Percentiles rank a stretch among this genome's conserved stretches.
These are phyloP conservation scores for Alternaria metachromatica DNA, from an alignment of 2,329 filamentous ascomycete species.

Conservation along the genomic window DNA sequence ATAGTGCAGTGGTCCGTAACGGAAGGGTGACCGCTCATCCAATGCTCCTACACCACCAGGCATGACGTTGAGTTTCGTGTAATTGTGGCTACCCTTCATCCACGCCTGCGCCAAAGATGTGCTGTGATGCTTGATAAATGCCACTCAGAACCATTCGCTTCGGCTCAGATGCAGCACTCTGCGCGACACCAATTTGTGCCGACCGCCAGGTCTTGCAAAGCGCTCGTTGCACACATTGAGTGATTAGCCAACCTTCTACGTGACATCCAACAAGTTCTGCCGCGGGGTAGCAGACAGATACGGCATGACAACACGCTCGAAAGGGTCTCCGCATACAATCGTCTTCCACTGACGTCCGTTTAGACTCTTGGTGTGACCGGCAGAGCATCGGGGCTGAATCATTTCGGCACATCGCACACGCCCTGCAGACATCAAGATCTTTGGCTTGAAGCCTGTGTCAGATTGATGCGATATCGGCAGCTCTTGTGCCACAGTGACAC, in stretches of 20 bases:
- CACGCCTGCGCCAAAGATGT: slow-evolving; percentile 1
- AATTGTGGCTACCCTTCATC: slow-evolving; percentile 8
- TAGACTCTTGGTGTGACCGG: slow-evolving; percentile 12
- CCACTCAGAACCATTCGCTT: neutral
- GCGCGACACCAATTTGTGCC: slow-evolving; percentile 13
- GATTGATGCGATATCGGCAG: slow-evolving; percentile 25
- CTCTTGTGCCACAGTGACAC: slow-evolving; percentile 12
- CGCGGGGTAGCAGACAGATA: slow-evolving; percentile 1
- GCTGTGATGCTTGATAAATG: slow-evolving; percentile 3
- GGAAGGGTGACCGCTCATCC: slow-evolving; percentile 8
- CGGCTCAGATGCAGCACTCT: slow-evolving; percentile 1
- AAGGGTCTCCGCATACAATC: neutral
- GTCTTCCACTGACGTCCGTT: slow-evolving; percentile 13
- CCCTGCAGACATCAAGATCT: slow-evolving; percentile 11
- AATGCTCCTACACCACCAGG: slow-evolving; percentile 23
- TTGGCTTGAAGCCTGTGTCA: slow-evolving; percentile 8
- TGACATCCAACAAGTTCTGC: neutral
- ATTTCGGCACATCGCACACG: slow-evolving; percentile 5
- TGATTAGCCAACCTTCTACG: neutral
- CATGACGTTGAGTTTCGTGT: slow-evolving; percentile 10
- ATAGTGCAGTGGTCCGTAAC: slow-evolving; percentile 12
- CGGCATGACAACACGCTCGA: neutral
- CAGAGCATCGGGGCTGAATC: slow-evolving; percentile 1
- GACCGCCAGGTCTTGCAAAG: slow-evolving; percentile 17
- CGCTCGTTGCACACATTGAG: slow-evolving; percentile 17